A percentile compares a stretch with the other conserved stretches of the same genome.
These are phyloP conservation scores for Fusarium sp. DNA, from an alignment of 2,329 filamentous ascomycete genomes.

Conservation along the genomic window DNA sequence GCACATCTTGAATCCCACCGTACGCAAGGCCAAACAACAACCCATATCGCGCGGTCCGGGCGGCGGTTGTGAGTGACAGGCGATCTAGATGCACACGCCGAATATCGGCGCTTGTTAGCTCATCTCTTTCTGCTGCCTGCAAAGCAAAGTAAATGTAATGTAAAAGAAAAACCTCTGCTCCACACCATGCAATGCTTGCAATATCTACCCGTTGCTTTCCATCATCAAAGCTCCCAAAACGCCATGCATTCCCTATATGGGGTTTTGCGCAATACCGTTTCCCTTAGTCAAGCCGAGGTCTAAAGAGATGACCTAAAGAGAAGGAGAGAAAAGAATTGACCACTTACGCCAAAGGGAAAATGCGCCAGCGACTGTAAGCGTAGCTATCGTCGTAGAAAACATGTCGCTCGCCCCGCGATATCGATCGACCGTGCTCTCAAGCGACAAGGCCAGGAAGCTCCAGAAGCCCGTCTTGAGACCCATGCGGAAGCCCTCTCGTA, in stretches of 20 bases:
- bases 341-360: constrained; percentile 86
- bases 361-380: constrained; percentile 81
- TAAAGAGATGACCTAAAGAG: background rate
- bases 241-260: constrained; percentile 30
- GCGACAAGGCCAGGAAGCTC: constrained; percentile 77
- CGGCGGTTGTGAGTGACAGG: constrained; percentile 79
- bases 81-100: constrained; percentile 64
- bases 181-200: constrained; percentile 18
- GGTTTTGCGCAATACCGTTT: constrained; percentile 14
- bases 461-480: constrained; percentile 75
- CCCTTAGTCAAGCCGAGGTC: constrained; percentile 23
- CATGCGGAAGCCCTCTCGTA: constrained; percentile 81
- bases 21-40: constrained; percentile 81
- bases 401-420: constrained; percentile 76
- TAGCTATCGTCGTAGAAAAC: constrained; percentile 81
- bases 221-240: constrained; percentile 17
- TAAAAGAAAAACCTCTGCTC: background rate
- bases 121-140: background rate
- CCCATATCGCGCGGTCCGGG: constrained; percentile 81
- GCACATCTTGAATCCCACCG: constrained; percentile 79
- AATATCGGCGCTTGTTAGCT: constrained; percentile 43
- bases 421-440: constrained; percentile 86
- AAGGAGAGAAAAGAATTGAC: background rate
- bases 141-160: background rate
- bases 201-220: constrained; percentile 41